Percentiles rank a stretch among this genome's conserved stretches.
Evolutionary conservation across 2,329 filamentous ascomycete genomes (phyloP).

Genomic region (Fusarium vanettenii): DNA sequence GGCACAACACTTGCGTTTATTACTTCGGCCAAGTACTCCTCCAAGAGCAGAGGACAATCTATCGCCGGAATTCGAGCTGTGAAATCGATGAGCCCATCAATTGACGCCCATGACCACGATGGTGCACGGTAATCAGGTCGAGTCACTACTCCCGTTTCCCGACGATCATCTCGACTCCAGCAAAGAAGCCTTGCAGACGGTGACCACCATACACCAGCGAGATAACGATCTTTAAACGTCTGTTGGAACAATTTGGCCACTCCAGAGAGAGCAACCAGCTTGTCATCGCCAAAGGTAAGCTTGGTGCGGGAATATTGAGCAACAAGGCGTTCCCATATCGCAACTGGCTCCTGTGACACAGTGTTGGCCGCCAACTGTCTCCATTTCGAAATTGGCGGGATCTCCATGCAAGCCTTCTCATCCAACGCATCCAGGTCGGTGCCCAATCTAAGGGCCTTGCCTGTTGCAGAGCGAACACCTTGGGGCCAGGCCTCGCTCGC

Average conservation of each 20-base stretch:
- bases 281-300: neutral
- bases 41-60: neutral
- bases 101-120: neutral
- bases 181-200: neutral
- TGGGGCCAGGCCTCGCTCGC: neutral
- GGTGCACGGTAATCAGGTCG: neutral
- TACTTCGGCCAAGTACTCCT: neutral
- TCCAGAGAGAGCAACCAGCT: neutral
- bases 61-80: neutral
- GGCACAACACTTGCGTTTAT: neutral
- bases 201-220: neutral
- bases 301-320: neutral
- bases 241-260: neutral
- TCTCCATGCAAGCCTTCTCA: neutral
- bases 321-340: neutral
- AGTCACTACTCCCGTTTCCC: neutral
- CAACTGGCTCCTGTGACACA: neutral
- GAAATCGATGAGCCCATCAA: neutral
- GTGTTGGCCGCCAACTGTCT: neutral
- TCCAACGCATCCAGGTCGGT: neutral
- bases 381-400: too few species aligned
- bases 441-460: neutral
- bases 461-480: neutral
- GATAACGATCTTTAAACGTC: neutral
- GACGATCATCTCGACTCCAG: neutral